Base-by-base conservation (phyloP, 2,329 filamentous ascomycete species). In the Chrysoporthe austroafricana region DNA sequence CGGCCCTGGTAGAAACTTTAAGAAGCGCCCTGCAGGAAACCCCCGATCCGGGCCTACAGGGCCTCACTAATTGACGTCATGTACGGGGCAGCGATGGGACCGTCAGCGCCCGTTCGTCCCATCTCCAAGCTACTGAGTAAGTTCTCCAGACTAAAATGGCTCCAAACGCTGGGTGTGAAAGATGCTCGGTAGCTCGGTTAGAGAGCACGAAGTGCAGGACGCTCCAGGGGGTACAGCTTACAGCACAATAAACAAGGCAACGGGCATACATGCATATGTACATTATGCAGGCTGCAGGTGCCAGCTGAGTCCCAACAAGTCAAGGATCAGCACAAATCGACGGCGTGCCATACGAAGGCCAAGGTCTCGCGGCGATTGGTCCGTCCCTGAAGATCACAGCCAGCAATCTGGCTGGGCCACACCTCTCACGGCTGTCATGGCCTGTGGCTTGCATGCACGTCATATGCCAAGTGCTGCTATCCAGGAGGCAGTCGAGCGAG, bases 61-160 rank as follows among this genome's bases (percentile, higher is more conserved):
- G 26, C 7, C 50, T 54, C 50, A 1, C 34, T 43, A 9, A 13
- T 64, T 68, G 66, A 68, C 66, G 66, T 68, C 66, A 68, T 62
- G 21, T 43, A 26, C 52, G n/a, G 26, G 11, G 13, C 14, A 26
- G 16, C 50, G 32, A n/a, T 34, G 4, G 44, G 9, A 60, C 32
- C 66, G 54, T 65, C 42, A 54, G 42, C 48, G 26, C 39, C 34
- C 16, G 21, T 50, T 62, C 26, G 21, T 50, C 44, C 14, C 54
- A 57, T 8, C 54, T 57, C 26, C 32, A 57, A 1, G 44, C 44
- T 26, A 26, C 26, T 26, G 26, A 26, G 3, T 18, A 11, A 54
- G 21, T 5, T 14, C 14, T 14, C 16, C 13, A 54, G 9, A 34
- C 21, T 56, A 56, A 39, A 39, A n/a, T 57, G 8, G 32, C 34